Evolutionary conservation across 768 basidiomycete species (phyloP), one percentile per base, ranked within the genome.

Genomic region (Glaciozyma martinii): DNA sequence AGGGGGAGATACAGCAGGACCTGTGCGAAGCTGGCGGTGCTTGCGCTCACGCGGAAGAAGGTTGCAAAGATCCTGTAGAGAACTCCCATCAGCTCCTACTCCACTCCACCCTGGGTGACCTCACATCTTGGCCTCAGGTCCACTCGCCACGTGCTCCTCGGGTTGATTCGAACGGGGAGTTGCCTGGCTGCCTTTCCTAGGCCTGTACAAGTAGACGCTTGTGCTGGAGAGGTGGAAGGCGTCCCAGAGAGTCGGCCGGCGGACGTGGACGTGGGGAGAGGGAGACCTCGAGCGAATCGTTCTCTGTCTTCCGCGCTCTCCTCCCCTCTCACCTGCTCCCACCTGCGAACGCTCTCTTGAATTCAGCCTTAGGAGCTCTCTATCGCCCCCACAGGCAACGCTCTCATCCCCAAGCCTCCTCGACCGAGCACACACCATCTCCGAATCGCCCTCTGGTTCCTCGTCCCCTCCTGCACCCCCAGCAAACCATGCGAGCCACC

Each of bases 1-100:
- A 74, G 66, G 6, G 74, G 74, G 18, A 74, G 68, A 60, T 73
- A 74, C 7, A 73, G 68, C 49, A 74, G 63, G 57, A 72, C 65
- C 59, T 74, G 67, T 0, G 46, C 55, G 43, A 66, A 59, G 23
- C 29, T 32, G 29, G 42, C 16, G 10, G 59, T n/a, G 30, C 27
- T 32, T 5, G 56, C 42, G 59, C 59, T 27, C n/a, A 57, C 7
- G 21, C 40, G 25, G 56, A 43, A 25, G 16, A 57, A 25, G 15
- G 55, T 29, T 6, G n/a, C 15, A 5, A 15, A 0, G 23, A 54
- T 23, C 30, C 27, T 32, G 16, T 12, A 25, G 12, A 30, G 25
- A 19, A n/a, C 8, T 21, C 13, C 16, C 5, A 25, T 54, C 15
- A 19, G 29, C 8, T 27, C 29, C 29, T 5, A 32, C 19, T 3